Evolutionary conservation across 805 yeast genomes (phyloP).

Genomic region (Barnettozyma wickerhamii): DNA sequence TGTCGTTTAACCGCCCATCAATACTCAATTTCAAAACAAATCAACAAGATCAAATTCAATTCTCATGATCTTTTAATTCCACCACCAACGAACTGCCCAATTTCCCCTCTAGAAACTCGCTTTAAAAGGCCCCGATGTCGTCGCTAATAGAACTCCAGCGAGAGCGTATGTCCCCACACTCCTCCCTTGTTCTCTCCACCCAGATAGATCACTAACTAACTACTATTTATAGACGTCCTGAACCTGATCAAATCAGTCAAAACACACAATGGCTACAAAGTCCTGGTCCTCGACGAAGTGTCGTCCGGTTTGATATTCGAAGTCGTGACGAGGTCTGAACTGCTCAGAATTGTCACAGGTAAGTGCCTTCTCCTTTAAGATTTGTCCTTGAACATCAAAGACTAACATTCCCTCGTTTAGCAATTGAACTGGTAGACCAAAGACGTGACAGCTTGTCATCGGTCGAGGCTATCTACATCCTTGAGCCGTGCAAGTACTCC

Average conservation of each 20-base stretch:
- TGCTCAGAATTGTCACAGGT: conserved; percentile 48
- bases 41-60: too few relatives aligned
- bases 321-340: conserved; percentile 44
- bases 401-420: conserved; percentile 17
- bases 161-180: conserved; percentile 20
- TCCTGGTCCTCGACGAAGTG: conserved; percentile 52
- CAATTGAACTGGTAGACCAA: conserved; percentile 61
- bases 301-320: conserved; percentile 45
- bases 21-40: too few relatives aligned
- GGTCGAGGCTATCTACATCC: conserved; percentile 75
- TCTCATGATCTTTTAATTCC: too few relatives aligned
- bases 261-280: conserved; percentile 42
- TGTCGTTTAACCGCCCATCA: too few relatives aligned
- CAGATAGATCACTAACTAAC: conserved; percentile 6
- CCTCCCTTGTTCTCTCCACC: not conserved
- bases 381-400: not conserved
- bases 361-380: not conserved
- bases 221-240: conserved; percentile 26
- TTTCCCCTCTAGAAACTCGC: not conserved
- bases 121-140: conserved; percentile 29
- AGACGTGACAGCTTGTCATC: conserved; percentile 56
- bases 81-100: too few relatives aligned
- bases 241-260: conserved; percentile 35
- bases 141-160: conserved; percentile 35
- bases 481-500: conserved; percentile 64